Evolutionary conservation across 2,329 filamentous ascomycete species (phyloP), one percentile per base, ranked within the genome.

Genomic region (Aspergillus thermomutatus): DNA sequence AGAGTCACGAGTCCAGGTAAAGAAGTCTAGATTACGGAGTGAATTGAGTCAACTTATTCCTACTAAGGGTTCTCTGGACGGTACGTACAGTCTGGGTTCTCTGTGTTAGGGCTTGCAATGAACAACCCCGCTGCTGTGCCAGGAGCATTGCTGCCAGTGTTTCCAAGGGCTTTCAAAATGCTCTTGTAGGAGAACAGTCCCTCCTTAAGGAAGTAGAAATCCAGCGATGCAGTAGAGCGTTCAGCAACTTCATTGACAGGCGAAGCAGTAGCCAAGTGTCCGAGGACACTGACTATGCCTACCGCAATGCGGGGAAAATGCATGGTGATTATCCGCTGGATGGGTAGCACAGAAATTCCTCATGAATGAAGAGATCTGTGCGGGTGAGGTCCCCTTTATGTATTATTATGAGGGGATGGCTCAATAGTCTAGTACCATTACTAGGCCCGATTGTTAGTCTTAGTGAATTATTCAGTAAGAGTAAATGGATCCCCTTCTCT

Each of bases 1-100:
- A 21, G 86, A 82, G 68, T 92, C 89, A 69, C 89, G 78, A 1
- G 86, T 90, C 89, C 89, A 92, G 1, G 87, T 90, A 67, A 85
- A 92, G 66, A 82, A 91, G 72, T 92, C 87, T 89, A 37, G 31
- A 37, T 14, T 7, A 37, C 2, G 31, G 5, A 37, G 31, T 17
- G 7, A 14, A n/a, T 14, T 4, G 7, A 10, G 19, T 57, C 25
- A 57, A 28, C 23, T 40, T 10, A 10, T 19, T 21, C 11, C 28
- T 48, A 3, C 7, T 25, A n/a, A 14, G 9, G 31, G 5, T n/a
- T 19, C 2, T 25, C 0, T 11, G 8, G 6, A 5, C 21, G n/a
- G 27, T 19, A 72, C 76, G 66, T 63, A 83, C 81, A 85, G 63
- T 83, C 71, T 1, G 82, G 82, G 62, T 82, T 70, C 2, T 61